phyloP scores from a whole-genome alignment of 148 eudicot genomes.

The Rhododendron kiyosumense region DNA sequence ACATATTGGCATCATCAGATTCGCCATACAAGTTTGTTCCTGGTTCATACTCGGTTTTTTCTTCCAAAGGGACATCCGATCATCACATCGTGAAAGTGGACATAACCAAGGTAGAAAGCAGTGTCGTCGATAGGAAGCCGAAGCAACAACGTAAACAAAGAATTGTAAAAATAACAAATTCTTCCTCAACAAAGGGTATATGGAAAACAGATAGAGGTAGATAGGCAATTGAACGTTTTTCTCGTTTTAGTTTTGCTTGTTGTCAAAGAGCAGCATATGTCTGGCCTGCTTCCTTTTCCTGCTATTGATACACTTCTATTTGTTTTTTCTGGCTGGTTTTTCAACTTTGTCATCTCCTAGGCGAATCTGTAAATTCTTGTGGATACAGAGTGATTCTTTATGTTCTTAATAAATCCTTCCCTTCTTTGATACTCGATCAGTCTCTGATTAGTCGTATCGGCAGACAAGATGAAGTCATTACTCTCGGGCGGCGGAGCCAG shows the following conservation, averaged over 20 bases:
- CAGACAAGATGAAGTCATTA: too few species aligned
- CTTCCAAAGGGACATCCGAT: constrained; percentile 94
- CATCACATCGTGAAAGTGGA: constrained; percentile 93
- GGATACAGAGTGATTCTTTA: neutral
- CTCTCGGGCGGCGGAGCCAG: too few species aligned
- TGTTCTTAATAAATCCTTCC: too few species aligned
- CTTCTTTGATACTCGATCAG: too few species aligned
- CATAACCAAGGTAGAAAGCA: constrained; percentile 31
- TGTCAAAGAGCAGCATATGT: neutral
- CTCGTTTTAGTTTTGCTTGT: neutral
- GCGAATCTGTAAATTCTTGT: neutral
- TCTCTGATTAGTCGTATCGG: too few species aligned
- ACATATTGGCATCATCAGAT: constrained; percentile 58
- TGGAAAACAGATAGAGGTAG: constrained; percentile 41
- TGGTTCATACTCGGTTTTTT: constrained; percentile 81
- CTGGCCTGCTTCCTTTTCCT: neutral
- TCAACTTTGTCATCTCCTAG: neutral
- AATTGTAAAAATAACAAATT: constrained; percentile 47
- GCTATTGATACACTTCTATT: neutral
- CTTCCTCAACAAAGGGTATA: constrained; percentile 50
- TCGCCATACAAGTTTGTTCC: constrained; percentile 73
- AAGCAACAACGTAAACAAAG: constrained; percentile 28
- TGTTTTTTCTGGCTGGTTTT: neutral
- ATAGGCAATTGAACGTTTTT: neutral
- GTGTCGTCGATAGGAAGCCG: constrained; percentile 28